These are phyloP conservation scores for Tilletia setariae DNA, from an alignment of 1,284 basidiomycete species.

Conservation along the genomic window DNA sequence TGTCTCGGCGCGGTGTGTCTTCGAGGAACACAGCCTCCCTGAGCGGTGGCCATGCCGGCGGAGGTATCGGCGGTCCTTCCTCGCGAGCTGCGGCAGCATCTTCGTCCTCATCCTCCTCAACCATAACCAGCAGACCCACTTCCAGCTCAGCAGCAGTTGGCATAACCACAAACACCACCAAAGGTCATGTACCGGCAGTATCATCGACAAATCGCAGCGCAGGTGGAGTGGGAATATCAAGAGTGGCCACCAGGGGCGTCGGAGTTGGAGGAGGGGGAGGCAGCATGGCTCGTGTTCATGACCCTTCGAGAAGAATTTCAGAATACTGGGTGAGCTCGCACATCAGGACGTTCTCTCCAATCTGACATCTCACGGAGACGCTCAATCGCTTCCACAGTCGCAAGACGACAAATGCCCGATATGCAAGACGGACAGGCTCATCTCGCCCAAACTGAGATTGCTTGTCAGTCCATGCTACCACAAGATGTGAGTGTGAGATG, in stretches of 20 bases:
- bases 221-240: neutral
- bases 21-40: neutral
- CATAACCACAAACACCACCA: neutral
- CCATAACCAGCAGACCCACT: neutral
- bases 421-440: constrained; percentile 92
- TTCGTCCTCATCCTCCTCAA: constrained; percentile 2
- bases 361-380: neutral
- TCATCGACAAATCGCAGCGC: neutral
- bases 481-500: constrained; percentile 68
- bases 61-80: neutral
- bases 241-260: neutral
- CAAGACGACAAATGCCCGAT: constrained; percentile 82
- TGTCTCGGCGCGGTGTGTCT: constrained; percentile 13
- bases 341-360: neutral
- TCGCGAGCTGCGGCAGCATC: neutral
- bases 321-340: constrained; percentile 34
- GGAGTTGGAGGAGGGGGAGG: constrained; percentile 2
- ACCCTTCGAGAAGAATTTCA: constrained; percentile 29
- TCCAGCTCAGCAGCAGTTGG: neutral
- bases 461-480: constrained; percentile 95
- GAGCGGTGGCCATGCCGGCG: neutral
- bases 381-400: constrained; percentile 22
- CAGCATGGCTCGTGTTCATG: neutral
- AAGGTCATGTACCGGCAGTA: neutral
- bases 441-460: constrained; percentile 88